Percentiles rank a stretch among this genome's conserved stretches.
Conservation (phyloP, 345 rosid genomes). For the Cardamine chenopodiifolia region DNA sequence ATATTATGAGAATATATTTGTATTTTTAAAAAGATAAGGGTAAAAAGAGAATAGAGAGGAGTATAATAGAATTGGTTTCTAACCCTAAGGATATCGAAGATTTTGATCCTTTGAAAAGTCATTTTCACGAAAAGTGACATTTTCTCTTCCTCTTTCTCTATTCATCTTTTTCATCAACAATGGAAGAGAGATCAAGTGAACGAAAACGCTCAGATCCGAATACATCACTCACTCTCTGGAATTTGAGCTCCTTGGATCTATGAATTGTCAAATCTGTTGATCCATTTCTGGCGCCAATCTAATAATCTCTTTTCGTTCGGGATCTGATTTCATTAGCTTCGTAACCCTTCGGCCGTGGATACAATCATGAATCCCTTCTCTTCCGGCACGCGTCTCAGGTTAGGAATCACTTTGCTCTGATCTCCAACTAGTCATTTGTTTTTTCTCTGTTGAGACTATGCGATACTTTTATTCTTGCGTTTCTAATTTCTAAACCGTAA, state of each 20-base stretch:
- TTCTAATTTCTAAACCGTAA: conserved; percentile 19
- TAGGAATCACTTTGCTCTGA: conserved; percentile 31
- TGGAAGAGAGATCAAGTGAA: conserved; percentile 28
- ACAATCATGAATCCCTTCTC: conserved; percentile 94
- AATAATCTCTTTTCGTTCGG: neutral
- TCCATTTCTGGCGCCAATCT: neutral
- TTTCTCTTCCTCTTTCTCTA: neutral
- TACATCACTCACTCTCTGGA: conserved; percentile 5
- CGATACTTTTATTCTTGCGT: neutral
- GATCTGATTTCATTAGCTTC: conserved; percentile 32
- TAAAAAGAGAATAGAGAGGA: too few relatives aligned
- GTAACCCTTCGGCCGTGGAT: conserved; percentile 36
- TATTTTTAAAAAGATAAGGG: too few relatives aligned
- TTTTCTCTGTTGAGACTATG: neutral
- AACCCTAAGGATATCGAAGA: too few relatives aligned
- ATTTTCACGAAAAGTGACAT: too few relatives aligned
- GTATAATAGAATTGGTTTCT: too few relatives aligned
- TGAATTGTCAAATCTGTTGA: neutral
- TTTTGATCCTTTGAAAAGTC: too few relatives aligned
- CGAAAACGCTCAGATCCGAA: conserved; percentile 28
- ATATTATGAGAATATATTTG: too few relatives aligned
- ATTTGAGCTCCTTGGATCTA: conserved; percentile 26
- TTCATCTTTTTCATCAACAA: conserved; percentile 30
- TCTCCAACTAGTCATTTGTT: neutral
- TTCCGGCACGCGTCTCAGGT: conserved; percentile 97